Evolutionary conservation across 768 basidiomycete species (phyloP).

Genomic region (Lanmaoa pseudosensibilis): DNA sequence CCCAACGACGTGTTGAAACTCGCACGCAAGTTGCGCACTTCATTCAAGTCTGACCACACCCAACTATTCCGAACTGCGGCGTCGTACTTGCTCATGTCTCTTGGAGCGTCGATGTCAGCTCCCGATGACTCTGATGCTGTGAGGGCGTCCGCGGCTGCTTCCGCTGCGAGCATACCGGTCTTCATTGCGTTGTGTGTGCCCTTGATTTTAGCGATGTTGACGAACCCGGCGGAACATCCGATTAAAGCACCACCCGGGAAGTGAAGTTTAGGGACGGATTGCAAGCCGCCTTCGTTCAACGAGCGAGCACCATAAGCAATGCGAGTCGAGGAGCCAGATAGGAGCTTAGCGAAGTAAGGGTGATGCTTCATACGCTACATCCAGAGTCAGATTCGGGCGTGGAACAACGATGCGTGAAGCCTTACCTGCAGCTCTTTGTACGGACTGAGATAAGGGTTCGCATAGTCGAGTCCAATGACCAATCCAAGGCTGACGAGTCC

Average conservation of each 20-base stretch:
- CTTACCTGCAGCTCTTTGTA: slow-evolving; percentile 90
- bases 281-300: slow-evolving; percentile 91
- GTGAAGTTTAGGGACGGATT: slow-evolving; percentile 80
- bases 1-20: slow-evolving; percentile 82
- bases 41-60: slow-evolving; percentile 82
- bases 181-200: slow-evolving; percentile 99
- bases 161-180: slow-evolving; percentile 95
- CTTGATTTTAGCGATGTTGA: slow-evolving; percentile 97
- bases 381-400: slow-evolving; percentile 3
- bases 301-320: slow-evolving; percentile 89
- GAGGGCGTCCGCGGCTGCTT: slow-evolving; percentile 74
- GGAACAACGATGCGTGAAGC: not conserved
- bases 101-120: slow-evolving; percentile 15
- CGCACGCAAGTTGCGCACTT: slow-evolving; percentile 89
- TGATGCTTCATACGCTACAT: slow-evolving; percentile 91
- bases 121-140: slow-evolving; percentile 21
- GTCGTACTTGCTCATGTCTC: slow-evolving; percentile 77
- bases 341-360: slow-evolving; percentile 81
- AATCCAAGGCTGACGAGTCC: slow-evolving; percentile 88
- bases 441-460: slow-evolving; percentile 89
- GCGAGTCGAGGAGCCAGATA: slow-evolving; percentile 69
- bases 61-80: slow-evolving; percentile 69
- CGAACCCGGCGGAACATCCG: slow-evolving; percentile 93
- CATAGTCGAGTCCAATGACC: slow-evolving; percentile 92
- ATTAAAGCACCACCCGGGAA: slow-evolving; percentile 96